Evolutionary conservation across 2,329 filamentous ascomycete genomes (phyloP).

Genomic region (Magnaporthales sp.): DNA sequence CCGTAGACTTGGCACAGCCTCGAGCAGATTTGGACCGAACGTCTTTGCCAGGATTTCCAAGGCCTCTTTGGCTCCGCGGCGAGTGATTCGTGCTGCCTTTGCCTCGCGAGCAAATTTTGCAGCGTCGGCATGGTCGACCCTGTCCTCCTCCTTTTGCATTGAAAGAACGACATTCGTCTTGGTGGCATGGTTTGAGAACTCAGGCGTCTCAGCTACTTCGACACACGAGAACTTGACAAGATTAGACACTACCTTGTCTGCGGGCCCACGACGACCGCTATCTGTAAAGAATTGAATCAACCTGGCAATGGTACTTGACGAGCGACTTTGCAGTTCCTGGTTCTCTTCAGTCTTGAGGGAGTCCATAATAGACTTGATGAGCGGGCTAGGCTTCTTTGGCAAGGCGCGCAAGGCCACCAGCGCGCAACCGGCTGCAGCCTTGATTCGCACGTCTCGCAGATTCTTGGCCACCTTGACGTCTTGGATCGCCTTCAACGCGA

Average conservation of each 20-base stretch:
- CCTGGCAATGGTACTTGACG: conserved; percentile 72
- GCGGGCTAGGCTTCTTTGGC: conserved; percentile 84
- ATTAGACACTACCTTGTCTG: conserved; percentile 93
- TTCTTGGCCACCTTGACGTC: conserved; percentile 75
- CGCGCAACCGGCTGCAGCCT: conserved; percentile 77
- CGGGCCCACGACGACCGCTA: conserved; percentile 71
- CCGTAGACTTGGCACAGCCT: conserved; percentile 75
- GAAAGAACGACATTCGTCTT: conserved; percentile 80
- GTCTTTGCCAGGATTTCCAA: conserved; percentile 76
- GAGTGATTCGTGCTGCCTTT: conserved; percentile 79
- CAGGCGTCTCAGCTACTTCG: conserved; percentile 93
- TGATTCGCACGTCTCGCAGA: conserved; percentile 75
- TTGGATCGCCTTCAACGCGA: conserved; percentile 62
- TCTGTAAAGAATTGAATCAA: conserved; percentile 82
- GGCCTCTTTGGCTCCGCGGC: conserved; percentile 88
- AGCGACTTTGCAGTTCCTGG: conserved; percentile 75
- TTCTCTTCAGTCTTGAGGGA: conserved; percentile 95
- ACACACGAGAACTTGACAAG: conserved; percentile 96
- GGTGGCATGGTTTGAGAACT: conserved; percentile 75
- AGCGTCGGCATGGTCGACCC: conserved; percentile 84
- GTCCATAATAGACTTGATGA: conserved; percentile 98
- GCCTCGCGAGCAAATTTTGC: conserved; percentile 85
- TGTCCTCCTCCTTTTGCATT: conserved; percentile 93
- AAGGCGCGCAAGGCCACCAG: conserved; percentile 79
- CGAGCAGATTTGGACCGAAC: conserved; percentile 70